A percentile compares a stretch with the other conserved stretches of the same genome.
Evolutionary conservation across 352 stramenopile genomes (phyloP).

Genomic region (Pythium guiyangense): DNA sequence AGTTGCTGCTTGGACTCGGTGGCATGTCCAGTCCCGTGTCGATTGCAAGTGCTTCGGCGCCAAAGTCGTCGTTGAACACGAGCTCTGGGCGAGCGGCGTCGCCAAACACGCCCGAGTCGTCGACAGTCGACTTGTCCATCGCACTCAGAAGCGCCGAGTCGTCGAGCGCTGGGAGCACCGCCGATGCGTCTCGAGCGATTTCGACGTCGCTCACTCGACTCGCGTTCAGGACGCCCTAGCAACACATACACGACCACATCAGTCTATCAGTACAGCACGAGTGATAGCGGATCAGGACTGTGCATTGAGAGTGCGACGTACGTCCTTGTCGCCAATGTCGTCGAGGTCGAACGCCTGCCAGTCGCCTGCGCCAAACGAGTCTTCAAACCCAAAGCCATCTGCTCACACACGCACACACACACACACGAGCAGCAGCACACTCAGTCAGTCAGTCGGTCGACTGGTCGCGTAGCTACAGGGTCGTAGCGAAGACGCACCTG

Average conservation of each 20-base stretch:
- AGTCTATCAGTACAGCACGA: neutral
- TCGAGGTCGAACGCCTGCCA: slow-evolving; percentile 85
- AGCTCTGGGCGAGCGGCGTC: slow-evolving; percentile 40
- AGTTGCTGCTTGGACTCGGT: slow-evolving; percentile 32
- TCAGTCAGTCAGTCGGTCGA: neutral
- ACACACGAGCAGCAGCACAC: slow-evolving; percentile 1
- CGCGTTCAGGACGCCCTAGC: slow-evolving; percentile 39
- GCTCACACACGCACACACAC: neutral
- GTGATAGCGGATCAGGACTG: too few relatives aligned
- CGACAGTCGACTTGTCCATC: slow-evolving; percentile 41
- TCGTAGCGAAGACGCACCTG: slow-evolving; percentile 26
- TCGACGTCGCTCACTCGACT: slow-evolving; percentile 81
- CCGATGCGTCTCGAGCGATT: slow-evolving; percentile 71
- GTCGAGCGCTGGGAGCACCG: slow-evolving; percentile 36
- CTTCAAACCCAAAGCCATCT: slow-evolving; percentile 68
- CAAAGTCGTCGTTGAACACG: slow-evolving; percentile 54
- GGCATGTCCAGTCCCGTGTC: slow-evolving; percentile 31
- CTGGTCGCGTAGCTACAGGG: neutral
- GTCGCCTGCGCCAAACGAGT: slow-evolving; percentile 73
- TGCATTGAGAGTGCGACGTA: neutral
- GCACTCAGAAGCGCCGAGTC: slow-evolving; percentile 46
- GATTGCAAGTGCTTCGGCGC: slow-evolving; percentile 44
- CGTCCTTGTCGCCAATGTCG: slow-evolving; percentile 49
- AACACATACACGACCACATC: neutral
- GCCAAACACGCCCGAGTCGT: slow-evolving; percentile 22